phyloP scores from a whole-genome alignment of 116 monocot species.

The Iris pallida region DNA sequence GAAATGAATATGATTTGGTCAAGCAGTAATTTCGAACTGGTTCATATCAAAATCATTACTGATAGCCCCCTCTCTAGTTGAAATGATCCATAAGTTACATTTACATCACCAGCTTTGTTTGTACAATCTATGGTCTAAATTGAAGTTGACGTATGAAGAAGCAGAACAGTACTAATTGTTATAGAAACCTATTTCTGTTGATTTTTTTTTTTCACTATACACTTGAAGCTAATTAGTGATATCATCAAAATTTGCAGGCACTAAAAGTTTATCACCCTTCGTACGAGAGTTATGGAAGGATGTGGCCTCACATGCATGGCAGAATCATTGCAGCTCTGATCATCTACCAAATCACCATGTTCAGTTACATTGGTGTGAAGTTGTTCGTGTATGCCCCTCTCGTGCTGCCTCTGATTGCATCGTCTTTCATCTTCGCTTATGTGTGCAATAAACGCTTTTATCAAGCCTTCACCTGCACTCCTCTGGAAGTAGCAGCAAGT shows the following conservation, averaged over 20 bases:
- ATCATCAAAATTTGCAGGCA: slow-evolving; percentile 30
- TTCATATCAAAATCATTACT: too few species aligned
- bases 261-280: slow-evolving; percentile 74
- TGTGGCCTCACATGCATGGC: slow-evolving; percentile 96
- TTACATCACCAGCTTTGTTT: too few species aligned
- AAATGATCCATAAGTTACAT: too few species aligned
- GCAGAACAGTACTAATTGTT: too few species aligned
- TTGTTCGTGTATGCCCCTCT: slow-evolving; percentile 51
- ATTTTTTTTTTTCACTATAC: too few species aligned
- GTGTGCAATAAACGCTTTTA: slow-evolving; percentile 62
- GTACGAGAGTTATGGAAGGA: slow-evolving; percentile 80
- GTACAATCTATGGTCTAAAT: too few species aligned
- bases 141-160: too few species aligned
- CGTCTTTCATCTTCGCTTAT: slow-evolving; percentile 53
- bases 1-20: too few species aligned
- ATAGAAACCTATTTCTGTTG: too few species aligned
- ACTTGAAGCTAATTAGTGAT: too few species aligned
- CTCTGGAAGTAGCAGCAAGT: slow-evolving; percentile 48
- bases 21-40: too few species aligned
- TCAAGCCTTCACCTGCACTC: slow-evolving; percentile 40
- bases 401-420: slow-evolving; percentile 39
- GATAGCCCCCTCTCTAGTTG: too few species aligned
- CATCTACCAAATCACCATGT: slow-evolving; percentile 80
- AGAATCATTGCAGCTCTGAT: slow-evolving; percentile 65
- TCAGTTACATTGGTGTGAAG: slow-evolving; percentile 68